Evolutionary conservation across 306 rosid species (phyloP).

Genomic region (Boehmeria nivea): DNA sequence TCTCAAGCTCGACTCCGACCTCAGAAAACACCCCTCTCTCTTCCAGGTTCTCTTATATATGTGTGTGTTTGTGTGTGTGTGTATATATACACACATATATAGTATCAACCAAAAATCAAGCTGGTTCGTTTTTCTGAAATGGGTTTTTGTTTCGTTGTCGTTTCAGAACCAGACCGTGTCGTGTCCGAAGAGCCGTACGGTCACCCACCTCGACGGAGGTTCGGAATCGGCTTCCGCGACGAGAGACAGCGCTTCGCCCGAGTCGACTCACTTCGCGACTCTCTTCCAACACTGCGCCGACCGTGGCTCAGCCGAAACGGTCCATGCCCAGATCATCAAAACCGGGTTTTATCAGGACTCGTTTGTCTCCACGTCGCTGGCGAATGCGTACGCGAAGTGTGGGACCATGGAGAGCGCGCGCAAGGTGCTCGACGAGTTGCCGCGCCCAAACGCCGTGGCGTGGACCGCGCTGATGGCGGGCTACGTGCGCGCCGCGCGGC

Average conservation of each 20-base stretch:
- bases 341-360: constrained; percentile 53
- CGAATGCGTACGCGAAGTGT: constrained; percentile 67
- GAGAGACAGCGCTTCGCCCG: constrained; percentile 32
- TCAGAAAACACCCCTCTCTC: constrained; percentile 39
- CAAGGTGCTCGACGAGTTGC: constrained; percentile 51
- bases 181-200: constrained; percentile 44
- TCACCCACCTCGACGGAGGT: constrained; percentile 30
- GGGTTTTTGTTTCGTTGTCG: constrained; percentile 9
- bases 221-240: constrained; percentile 33
- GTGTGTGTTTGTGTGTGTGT: not conserved
- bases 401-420: constrained; percentile 53
- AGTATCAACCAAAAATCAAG: not conserved
- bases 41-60: constrained; percentile 2
- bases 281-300: constrained; percentile 64
- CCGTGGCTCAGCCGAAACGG: constrained; percentile 33
- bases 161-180: constrained; percentile 50
- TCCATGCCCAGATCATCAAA: constrained; percentile 69
- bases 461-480: constrained; percentile 79
- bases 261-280: constrained; percentile 44
- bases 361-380: constrained; percentile 45
- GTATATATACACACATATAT: too few species aligned
- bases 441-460: constrained; percentile 40
- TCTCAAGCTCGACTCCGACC: constrained; percentile 53
- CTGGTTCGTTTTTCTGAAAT: not conserved
- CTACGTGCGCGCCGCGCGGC: constrained; percentile 52